A percentile compares a stretch with the other conserved stretches of the same genome.
phyloP scores from a whole-genome alignment of 2,329 filamentous ascomycete genomes.

The Ceratocystis smalleyi region DNA sequence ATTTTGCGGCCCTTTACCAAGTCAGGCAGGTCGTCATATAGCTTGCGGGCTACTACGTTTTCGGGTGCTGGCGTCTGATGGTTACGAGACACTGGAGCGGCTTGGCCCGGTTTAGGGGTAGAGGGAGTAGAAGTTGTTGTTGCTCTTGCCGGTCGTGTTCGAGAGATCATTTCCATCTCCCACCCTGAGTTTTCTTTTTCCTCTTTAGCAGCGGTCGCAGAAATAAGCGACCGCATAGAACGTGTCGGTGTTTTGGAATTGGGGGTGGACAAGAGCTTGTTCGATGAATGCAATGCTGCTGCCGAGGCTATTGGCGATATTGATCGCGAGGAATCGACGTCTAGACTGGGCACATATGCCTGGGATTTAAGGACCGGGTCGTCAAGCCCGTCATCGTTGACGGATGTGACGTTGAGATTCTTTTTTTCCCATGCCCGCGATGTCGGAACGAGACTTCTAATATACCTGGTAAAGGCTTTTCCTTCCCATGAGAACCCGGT shows the following conservation, averaged over 20 bases:
- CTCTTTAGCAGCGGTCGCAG: not conserved
- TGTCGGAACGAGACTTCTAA: constrained; percentile 22
- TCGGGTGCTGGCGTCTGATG: not conserved
- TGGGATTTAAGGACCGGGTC: not conserved
- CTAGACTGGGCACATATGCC: not conserved
- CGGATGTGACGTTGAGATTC: constrained; percentile 20
- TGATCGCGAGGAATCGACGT: not conserved
- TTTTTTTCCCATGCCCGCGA: constrained; percentile 12
- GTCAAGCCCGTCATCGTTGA: constrained; percentile 20
- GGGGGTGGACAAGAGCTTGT: not conserved
- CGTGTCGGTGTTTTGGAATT: not conserved
- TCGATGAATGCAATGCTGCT: not conserved
- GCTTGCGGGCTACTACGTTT: not conserved
- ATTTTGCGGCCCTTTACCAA: not conserved
- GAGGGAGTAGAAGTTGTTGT: not conserved
- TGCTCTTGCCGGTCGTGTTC: not conserved
- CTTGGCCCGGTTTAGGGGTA: not conserved
- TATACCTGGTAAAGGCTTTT: constrained; percentile 36
- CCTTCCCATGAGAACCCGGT: constrained; percentile 28
- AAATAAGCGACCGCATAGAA: not conserved
- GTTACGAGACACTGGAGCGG: not conserved
- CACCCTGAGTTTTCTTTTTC: not conserved
- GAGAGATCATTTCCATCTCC: not conserved
- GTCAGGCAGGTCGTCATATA: constrained; percentile 5
- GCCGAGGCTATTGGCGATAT: not conserved